Evolutionary conservation across 106 monocot genomes (phyloP).

Genomic region (Dendrobium chrysotoxum): DNA sequence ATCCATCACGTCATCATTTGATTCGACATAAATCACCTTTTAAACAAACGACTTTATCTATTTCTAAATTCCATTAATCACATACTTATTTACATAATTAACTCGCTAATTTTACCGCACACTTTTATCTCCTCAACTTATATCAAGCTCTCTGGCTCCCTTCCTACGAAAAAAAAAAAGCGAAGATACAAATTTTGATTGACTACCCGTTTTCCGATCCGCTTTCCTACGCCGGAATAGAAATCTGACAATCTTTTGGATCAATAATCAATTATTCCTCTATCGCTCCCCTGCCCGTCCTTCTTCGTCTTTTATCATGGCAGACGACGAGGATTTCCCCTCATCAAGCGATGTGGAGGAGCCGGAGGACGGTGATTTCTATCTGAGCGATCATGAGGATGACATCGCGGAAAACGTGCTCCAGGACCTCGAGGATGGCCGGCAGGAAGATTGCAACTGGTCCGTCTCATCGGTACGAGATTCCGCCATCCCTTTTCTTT

Average conservation of each 20-base stretch:
- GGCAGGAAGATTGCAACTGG: conserved; percentile 48
- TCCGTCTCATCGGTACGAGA: conserved; percentile 56
- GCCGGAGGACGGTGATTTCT: conserved; percentile 26
- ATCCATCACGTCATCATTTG: no score
- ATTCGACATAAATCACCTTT: no score
- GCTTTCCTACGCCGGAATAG: background rate
- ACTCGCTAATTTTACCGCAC: no score
- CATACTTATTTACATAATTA: no score
- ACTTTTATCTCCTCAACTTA: background rate
- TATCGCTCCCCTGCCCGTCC: background rate
- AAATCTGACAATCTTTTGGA: background rate
- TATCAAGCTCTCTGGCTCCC: background rate
- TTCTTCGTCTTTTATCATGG: conserved; percentile 10
- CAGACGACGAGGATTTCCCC: conserved; percentile 24
- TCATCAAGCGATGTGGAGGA: conserved; percentile 36
- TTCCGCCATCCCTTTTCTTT: background rate
- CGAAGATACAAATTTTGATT: background rate
- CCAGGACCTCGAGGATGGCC: conserved; percentile 39
- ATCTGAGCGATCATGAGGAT: conserved; percentile 52
- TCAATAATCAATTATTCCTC: background rate
- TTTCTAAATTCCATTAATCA: no score
- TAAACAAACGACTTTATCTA: no score
- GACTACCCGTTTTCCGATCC: background rate
- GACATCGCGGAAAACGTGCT: conserved; percentile 45
- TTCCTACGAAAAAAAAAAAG: background rate